phyloP scores from a whole-genome alignment of 2,329 filamentous ascomycete species.

The Botrytis tulipae region DNA sequence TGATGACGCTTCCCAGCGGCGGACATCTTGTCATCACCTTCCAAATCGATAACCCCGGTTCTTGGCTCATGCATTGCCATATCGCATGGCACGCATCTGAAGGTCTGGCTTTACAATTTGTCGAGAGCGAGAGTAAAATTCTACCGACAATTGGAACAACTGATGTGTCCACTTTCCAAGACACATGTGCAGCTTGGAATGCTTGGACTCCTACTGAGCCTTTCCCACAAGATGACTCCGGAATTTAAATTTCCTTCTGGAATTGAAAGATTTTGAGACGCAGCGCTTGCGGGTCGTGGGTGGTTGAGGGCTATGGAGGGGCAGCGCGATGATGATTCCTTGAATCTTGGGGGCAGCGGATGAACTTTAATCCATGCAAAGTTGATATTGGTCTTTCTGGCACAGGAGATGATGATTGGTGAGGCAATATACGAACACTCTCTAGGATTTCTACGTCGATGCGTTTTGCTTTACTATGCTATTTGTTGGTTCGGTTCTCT shows the following conservation, averaged over 20 bases:
- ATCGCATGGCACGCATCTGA: conserved; percentile 53
- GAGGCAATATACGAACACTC: neutral
- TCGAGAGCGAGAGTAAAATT: conserved; percentile 40
- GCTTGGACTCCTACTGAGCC: conserved; percentile 23
- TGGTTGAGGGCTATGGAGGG: neutral
- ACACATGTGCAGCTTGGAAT: conserved; percentile 31
- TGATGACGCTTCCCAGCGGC: conserved; percentile 45
- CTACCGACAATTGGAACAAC: conserved; percentile 20
- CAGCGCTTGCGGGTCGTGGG: neutral
- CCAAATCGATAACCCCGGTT: conserved; percentile 38
- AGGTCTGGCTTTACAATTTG: conserved; percentile 52
- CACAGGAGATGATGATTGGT: neutral
- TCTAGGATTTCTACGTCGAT: neutral
- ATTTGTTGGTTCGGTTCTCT: neutral
- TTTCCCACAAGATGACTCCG: conserved; percentile 33
- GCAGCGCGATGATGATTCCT: too few relatives aligned
- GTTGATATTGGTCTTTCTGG: neutral
- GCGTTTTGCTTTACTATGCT: neutral
- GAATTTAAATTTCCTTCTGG: conserved; percentile 26
- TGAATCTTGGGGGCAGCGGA: neutral
- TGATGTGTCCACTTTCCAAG: conserved; percentile 23
- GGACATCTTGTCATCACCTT: conserved; percentile 37
- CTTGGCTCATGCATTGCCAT: conserved; percentile 41
- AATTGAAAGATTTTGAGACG: neutral
- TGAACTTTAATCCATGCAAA: neutral